Evolutionary conservation across 176 grass and related monocot species (phyloP), one percentile per base, ranked within the genome.

Genomic region (Guadua angustifolia): DNA sequence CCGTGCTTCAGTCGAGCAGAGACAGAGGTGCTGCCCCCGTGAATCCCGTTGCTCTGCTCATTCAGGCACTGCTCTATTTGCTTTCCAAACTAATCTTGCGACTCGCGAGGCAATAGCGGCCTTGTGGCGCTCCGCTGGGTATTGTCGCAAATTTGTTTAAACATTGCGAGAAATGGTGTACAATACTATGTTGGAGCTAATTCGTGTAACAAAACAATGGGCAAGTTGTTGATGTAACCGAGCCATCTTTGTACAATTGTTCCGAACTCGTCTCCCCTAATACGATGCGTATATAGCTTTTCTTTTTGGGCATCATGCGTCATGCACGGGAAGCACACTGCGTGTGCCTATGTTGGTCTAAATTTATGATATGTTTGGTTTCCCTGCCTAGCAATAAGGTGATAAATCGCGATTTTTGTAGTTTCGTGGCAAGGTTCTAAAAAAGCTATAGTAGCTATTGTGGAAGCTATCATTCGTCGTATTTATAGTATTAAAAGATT

Each of bases 51-150:
- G 38, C 5, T 17, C 16, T 64, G 55, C 45, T 50, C 72, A 24
- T 89, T 65, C 51, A 64, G 45, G 46, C 51, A 12, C 49, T 11
- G 47, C 33, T 79, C 60, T 80, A 32, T 79, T 67, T 69, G 17
- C 71, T 52, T 73, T 78, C 57, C 33, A 59, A 79, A 29, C 53
- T 35, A 82, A 40, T 89, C 42, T 78, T 81, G 85, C 49, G 6
- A 74, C 42, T 73, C 76, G 85, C 73, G 6, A 74, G 50, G 86
- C 42, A 47, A 12, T 38, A 75, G 70, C 9, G 39, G 40, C 32
- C 52, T 50, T 68, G 60, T 67, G 52, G 80, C 15, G 29, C 61
- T 83, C 24, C 24, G 10, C 15, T 32, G 22, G 13, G 69, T 79
- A 44, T 53, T 70, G 35, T 57, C 52, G 7, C 9, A 46, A 74